Conservation (phyloP, 352 stramenopile genomes). For the Halophytophthora polymorphica region DNA sequence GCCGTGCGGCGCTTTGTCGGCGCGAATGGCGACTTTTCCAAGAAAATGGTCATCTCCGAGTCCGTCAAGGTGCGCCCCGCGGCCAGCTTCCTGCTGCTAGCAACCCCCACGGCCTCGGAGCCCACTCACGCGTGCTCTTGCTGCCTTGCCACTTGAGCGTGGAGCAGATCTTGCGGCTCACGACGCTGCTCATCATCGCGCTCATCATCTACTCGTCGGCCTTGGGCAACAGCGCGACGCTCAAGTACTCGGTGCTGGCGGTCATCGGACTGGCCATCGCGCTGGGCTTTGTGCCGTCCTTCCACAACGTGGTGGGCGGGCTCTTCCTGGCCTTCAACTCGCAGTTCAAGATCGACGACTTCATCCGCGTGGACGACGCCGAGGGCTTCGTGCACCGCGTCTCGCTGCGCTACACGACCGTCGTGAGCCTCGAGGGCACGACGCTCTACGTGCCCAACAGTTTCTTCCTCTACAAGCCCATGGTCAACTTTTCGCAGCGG, state of each 20-base stretch:
- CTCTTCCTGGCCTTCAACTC: slow-evolving; percentile 88
- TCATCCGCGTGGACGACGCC: slow-evolving; percentile 73
- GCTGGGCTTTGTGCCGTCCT: slow-evolving; percentile 82
- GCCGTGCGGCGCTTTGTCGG: slow-evolving; percentile 77
- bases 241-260: slow-evolving; percentile 83
- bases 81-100: not conserved
- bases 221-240: slow-evolving; percentile 57
- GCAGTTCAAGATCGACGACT: slow-evolving; percentile 87
- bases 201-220: slow-evolving; percentile 86
- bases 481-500: slow-evolving; percentile 86
- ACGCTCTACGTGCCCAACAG: slow-evolving; percentile 84
- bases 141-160: not conserved
- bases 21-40: slow-evolving; percentile 77
- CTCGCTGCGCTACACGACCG: slow-evolving; percentile 79
- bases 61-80: slow-evolving; percentile 65
- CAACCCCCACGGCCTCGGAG: not conserved
- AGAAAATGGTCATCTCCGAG: slow-evolving; percentile 88
- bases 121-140: not conserved
- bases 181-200: slow-evolving; percentile 71
- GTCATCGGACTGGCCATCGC: slow-evolving; percentile 83
- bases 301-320: slow-evolving; percentile 84
- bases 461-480: slow-evolving; percentile 89
- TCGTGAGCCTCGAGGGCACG: slow-evolving; percentile 79
- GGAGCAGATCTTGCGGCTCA: slow-evolving; percentile 70
- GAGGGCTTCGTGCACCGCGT: slow-evolving; percentile 82